Base-by-base conservation (phyloP, 2,329 filamentous ascomycete genomes). In the Cercospora canescens region DNA sequence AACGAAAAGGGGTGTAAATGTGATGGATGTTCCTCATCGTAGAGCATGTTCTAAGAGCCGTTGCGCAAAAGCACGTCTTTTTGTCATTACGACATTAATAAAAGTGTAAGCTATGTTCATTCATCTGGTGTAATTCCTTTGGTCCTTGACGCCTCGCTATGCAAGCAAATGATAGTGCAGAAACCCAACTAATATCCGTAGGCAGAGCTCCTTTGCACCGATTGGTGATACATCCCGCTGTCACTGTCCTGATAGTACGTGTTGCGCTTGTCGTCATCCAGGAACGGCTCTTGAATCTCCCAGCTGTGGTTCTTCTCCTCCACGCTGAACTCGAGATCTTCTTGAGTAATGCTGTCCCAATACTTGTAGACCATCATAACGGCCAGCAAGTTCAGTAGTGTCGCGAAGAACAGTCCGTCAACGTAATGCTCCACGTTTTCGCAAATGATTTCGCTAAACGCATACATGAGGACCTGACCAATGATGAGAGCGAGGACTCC, bases 351-450 rank as follows among this genome's bases (percentile, higher is more conserved):
- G 16, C 94, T 97, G 77, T 99, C 95, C 95, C 95, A 99, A 84
- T 96, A 99, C 93, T 99, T 99, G 86, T 99, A 99, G 39, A 99
- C 89, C 95, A 98, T 99, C 95, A 99, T 99, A 67, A 99, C 94
- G 12, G 89, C 93, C 50, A 99, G 83, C 52, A 99, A 81, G 77
- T 99, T 99, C 83, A 93, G 95, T 63, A 94, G 89, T 0, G 94
- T 97, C 4, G 93, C 92, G 76, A 99, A 94, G 82, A 98, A 96
- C 56, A 98, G 81, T 0, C 94, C 94, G 76, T 99, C 95, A 57
- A 99, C 81, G 77, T 98, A 99, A 79, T 99, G 95, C 79, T 92
- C 89, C 41, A 94, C 88, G 55, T 88, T 87, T 60, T 90, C 86
- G 82, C 95, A 99, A 74, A 99, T 94, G 69, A 86, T 88, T 70